Conservation (phyloP, 169 alveolate genomes). For the Ichthyophthirius multifiliis region DNA sequence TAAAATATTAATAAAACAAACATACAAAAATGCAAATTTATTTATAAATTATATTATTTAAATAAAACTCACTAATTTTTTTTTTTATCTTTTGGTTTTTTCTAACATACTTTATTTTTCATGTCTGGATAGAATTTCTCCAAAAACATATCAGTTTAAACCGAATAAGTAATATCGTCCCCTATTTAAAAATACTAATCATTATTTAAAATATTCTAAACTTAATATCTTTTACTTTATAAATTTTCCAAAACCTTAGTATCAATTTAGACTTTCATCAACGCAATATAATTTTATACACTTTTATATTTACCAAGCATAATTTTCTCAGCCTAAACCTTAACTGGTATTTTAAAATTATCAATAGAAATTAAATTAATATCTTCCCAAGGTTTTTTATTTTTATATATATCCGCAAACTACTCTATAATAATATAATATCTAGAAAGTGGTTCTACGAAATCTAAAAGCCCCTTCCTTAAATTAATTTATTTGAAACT, state of each 20-base stretch:
- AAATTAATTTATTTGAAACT: background rate
- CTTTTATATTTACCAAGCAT: background rate
- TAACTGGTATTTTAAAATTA: background rate
- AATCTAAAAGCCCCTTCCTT: background rate
- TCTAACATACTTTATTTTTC: no score
- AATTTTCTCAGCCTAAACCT: background rate
- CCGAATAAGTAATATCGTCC: background rate
- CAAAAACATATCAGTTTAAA: background rate
- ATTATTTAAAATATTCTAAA: background rate
- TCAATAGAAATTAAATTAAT: background rate
- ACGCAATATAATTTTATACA: background rate
- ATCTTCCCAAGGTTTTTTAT: conserved; percentile 4
- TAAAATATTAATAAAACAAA: no score
- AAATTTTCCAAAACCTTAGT: background rate
- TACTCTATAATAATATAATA: background rate
- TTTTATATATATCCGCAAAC: background rate
- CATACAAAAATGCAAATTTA: no score
- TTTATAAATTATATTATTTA: no score
- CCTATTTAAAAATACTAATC: background rate
- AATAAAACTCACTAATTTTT: no score
- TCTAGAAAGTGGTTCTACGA: background rate
- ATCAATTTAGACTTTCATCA: background rate
- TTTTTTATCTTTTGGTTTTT: no score
- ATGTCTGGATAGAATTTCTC: background rate
- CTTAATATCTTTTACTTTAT: background rate